Evolutionary conservation across 306 rosid genomes (phyloP), one percentile per base, ranked within the genome.

Genomic region (Crotalaria pallida): DNA sequence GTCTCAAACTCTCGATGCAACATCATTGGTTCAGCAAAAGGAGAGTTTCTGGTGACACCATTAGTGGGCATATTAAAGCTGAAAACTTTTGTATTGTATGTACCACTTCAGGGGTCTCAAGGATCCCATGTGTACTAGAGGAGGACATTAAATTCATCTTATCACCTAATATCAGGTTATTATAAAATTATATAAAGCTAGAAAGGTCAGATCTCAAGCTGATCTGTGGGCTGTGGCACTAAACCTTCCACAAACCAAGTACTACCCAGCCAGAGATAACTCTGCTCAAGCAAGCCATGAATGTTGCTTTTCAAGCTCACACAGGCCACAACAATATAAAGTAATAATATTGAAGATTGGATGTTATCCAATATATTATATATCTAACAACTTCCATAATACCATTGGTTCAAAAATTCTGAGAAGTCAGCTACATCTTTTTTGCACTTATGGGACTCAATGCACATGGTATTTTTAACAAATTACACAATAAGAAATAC

Each of bases 401-500:
- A 75, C 15, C 31, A 19, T 43, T 48, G 56, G 24, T 24, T 48
- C 48, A 9, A 47, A 55, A 59, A 17, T 10, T 24, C 55, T 6
- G 19, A 44, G 29, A n/a, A 12, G 57, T 40, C 2, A 26, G 4
- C 29, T 26, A 26, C 29, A 26, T 45, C 13, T 53, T 64, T 74
- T n/a, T 58, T 17, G 50, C 9, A 15, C 22, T 33, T 33, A 34
- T 19, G 16, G 31, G 8, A 5, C 8, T 31, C 38, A 34, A 22
- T 45, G 24, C 23, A 38, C 60, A 31, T 21, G 13, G 4, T 22
- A 16, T 13, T n/a, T 33, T 57, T 48, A 65, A 63, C n/a, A 34
- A 60, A 22, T 15, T 48, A 34, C 49, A 49, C 31, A 38, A 38
- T 23, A 66, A 77, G n/a, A 52, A 70, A 57, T n/a, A n/a, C n/a